phyloP scores from a whole-genome alignment of 768 basidiomycete species.

The Cystobasidium tubakii region DNA sequence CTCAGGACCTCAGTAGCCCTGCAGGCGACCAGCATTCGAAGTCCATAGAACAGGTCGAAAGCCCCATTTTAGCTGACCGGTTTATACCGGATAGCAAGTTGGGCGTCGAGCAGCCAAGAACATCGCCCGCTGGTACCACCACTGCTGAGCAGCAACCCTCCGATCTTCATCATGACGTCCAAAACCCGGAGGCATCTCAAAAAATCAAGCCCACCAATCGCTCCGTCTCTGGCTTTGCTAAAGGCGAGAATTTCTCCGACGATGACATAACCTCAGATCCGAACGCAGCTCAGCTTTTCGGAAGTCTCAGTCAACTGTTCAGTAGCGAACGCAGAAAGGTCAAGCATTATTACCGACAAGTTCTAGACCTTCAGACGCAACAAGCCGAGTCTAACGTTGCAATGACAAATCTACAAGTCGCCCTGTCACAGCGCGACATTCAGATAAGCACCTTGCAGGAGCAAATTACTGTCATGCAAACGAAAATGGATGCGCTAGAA shows the following conservation, averaged over 20 bases:
- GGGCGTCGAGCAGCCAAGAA: too few relatives aligned
- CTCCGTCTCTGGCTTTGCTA: neutral
- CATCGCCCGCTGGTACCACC: too few relatives aligned
- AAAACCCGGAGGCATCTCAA: neutral
- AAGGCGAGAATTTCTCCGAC: constrained; percentile 9
- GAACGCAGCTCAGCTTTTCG: constrained; percentile 29
- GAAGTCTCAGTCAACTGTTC: constrained; percentile 33
- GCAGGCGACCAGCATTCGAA: too few relatives aligned
- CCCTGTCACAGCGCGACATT: neutral
- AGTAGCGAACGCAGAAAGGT: constrained; percentile 16
- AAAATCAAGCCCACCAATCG: neutral
- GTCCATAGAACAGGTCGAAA: too few relatives aligned
- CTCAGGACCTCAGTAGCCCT: too few relatives aligned
- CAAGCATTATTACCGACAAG: constrained; percentile 1
- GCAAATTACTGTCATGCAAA: neutral
- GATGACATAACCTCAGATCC: constrained; percentile 29
- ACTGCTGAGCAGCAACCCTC: neutral
- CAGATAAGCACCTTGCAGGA: neutral
- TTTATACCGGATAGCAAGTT: too few relatives aligned
- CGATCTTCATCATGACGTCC: neutral
- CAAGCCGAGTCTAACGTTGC: neutral
- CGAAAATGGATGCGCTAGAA: neutral
- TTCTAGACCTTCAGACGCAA: neutral
- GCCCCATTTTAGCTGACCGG: too few relatives aligned
- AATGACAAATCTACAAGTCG: neutral